Base-by-base conservation (phyloP, 768 basidiomycete genomes). In the Suillus americanus region DNA sequence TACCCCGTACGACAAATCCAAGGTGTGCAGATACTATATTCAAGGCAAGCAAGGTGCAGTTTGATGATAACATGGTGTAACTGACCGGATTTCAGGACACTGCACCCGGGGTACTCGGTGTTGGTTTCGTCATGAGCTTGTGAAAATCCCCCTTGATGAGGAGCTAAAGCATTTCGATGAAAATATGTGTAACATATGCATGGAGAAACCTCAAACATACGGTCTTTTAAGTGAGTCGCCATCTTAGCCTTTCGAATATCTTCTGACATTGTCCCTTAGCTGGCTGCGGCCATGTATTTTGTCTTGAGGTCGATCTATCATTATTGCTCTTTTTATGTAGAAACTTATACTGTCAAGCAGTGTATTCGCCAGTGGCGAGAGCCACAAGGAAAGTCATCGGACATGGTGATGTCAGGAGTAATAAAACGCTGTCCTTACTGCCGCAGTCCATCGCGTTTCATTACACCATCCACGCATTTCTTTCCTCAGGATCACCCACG, bases 381-480 rank as follows among this genome's bases (percentile, higher is more conserved):
- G 66, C 83, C 83, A n/a, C 70, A 74, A 10, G 83, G 80, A 23
- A 89, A 86, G 72, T 77, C 79, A 2, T 72, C 73, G 1, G 88
- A 87, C 62, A 73, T 85, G 7, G 73, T 85, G 28, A 74, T 78
- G 43, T 86, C 88, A 6, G 85, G 83, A 25, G 86, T 83, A 61
- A 88, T 83, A 66, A 93, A 93, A 79, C 86, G 83, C 51, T 94
- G 92, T 70, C 92, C 92, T 0, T 86, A 91, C 78, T 94, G 92
- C 71, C 88, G 92, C 38, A 73, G 81, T 3, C 70, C 81, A 5
- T 89, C 91, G 48, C 83, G 81, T 56, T 92, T 89, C 66, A 85
- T 92, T 38, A 89, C 85, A 13, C 92, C 92, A 0, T 91, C 91
- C 3, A 88, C 87, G n/a, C 79, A 80, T 53, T 92, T 87, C 75